phyloP scores from a whole-genome alignment of 768 basidiomycete genomes.

The Pisolithus marmoratus region DNA sequence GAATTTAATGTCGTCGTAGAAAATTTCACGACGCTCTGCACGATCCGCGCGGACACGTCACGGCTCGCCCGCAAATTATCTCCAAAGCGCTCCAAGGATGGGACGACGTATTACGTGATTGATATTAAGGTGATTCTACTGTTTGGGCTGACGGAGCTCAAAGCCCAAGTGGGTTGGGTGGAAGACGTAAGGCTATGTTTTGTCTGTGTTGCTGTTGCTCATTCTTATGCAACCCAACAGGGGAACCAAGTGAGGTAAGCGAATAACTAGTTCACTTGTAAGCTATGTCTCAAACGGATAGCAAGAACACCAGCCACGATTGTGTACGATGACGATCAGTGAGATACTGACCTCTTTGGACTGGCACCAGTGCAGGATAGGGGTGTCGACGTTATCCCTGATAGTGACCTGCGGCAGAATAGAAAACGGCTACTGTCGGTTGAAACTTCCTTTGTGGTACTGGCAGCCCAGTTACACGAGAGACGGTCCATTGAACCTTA shows the following conservation, averaged over 20 bases:
- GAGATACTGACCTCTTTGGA: not conserved
- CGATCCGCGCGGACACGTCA: conserved; percentile 28
- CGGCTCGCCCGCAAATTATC: conserved; percentile 21
- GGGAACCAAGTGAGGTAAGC: conserved; percentile 33
- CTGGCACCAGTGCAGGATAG: not conserved
- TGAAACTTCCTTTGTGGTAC: too few species aligned
- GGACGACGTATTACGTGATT: conserved; percentile 19
- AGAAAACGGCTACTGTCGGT: too few species aligned
- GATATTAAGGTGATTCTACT: conserved; percentile 36
- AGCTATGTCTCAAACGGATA: not conserved
- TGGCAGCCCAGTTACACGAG: too few species aligned
- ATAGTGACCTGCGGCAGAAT: too few species aligned
- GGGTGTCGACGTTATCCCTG: too few species aligned
- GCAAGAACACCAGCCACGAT: conserved; percentile 24
- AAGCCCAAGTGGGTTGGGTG: conserved; percentile 46
- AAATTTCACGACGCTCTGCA: conserved; percentile 32
- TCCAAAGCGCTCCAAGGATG: conserved; percentile 16
- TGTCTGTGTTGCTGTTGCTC: not conserved
- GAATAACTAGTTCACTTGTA: not conserved
- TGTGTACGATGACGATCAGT: conserved; percentile 20
- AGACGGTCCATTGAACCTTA: too few species aligned
- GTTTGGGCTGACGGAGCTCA: conserved; percentile 50
- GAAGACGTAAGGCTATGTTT: conserved; percentile 35
- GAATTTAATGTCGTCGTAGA: too few species aligned
- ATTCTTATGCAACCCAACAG: conserved; percentile 14